Conservation (phyloP, 768 basidiomycete species). For the Mycena sanguinolenta region DNA sequence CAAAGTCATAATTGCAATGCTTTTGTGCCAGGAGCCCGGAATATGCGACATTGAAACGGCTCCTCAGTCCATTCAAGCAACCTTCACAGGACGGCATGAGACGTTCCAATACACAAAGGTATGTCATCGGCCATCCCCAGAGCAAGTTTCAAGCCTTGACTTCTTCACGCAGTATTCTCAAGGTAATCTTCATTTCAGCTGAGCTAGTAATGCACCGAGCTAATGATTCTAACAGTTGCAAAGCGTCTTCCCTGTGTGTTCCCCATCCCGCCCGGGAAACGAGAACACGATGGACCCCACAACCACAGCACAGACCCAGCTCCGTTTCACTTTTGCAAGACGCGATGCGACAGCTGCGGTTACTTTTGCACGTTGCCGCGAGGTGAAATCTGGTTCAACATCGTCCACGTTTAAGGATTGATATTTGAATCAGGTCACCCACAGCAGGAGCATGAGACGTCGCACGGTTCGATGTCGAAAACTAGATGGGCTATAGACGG, state of each 20-base stretch:
- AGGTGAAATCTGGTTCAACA: slow-evolving; percentile 49
- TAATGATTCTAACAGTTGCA: slow-evolving; percentile 48
- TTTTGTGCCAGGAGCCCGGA: slow-evolving; percentile 58
- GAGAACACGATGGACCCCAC: slow-evolving; percentile 62
- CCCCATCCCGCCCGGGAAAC: slow-evolving; percentile 57
- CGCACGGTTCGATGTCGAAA: slow-evolving; percentile 73
- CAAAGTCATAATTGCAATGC: slow-evolving; percentile 64
- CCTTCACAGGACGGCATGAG: slow-evolving; percentile 70
- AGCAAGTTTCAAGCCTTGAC: not conserved
- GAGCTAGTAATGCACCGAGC: not conserved
- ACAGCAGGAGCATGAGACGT: slow-evolving; percentile 73
- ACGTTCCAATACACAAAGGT: slow-evolving; percentile 78
- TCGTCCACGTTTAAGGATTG: not conserved
- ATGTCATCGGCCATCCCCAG: not conserved
- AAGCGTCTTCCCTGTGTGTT: slow-evolving; percentile 66
- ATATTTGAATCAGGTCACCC: slow-evolving; percentile 58
- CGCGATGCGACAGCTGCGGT: slow-evolving; percentile 66
- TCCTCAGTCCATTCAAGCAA: slow-evolving; percentile 72
- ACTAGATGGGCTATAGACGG: slow-evolving; percentile 71
- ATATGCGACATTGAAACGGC: slow-evolving; percentile 71
- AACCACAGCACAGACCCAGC: slow-evolving; percentile 59
- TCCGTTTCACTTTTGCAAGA: slow-evolving; percentile 69
- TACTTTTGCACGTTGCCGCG: slow-evolving; percentile 72
- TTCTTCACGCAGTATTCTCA: slow-evolving; percentile 68
- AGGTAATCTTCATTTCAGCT: slow-evolving; percentile 47